Conservation (phyloP, 2,329 filamentous ascomycete genomes). For the Xylariaceae sp. region DNA sequence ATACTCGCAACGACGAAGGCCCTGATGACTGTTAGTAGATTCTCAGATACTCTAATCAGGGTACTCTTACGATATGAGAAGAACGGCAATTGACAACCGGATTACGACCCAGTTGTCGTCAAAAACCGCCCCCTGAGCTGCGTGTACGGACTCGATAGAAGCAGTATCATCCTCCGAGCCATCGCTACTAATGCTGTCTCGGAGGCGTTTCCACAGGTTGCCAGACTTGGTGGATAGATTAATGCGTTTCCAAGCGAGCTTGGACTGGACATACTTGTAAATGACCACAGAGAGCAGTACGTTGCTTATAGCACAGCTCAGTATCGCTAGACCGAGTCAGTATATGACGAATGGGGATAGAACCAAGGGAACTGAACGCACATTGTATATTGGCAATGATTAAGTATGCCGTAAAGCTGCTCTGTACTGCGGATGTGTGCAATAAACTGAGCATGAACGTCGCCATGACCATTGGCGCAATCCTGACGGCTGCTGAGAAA, state of each 20-base stretch:
- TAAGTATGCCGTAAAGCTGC: constrained; percentile 23
- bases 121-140: constrained; percentile 15
- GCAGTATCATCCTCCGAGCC: constrained; percentile 4
- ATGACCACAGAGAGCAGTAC: constrained; percentile 18
- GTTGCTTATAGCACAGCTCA: constrained; percentile 19
- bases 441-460: constrained; percentile 20
- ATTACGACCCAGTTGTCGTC: constrained; percentile 24
- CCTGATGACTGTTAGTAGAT: constrained; percentile 10
- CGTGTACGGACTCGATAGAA: constrained; percentile 5
- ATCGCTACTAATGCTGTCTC: constrained; percentile 2
- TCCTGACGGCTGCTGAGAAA: constrained; percentile 10
- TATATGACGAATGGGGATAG: not conserved
- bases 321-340: constrained; percentile 16
- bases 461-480: constrained; percentile 18
- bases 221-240: not conserved
- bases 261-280: constrained; percentile 18
- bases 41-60: not conserved
- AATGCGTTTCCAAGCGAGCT: constrained; percentile 17
- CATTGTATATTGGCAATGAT: constrained; percentile 23
- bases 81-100: constrained; percentile 21
- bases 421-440: constrained; percentile 22
- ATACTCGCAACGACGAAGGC: constrained; percentile 24
- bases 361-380: constrained; percentile 2
- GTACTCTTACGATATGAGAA: constrained; percentile 21
- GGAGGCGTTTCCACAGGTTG: constrained; percentile 14